Evolutionary conservation across 1,284 basidiomycete species (phyloP), one percentile per base, ranked within the genome.

Genomic region (Sporisorium reilianum): DNA sequence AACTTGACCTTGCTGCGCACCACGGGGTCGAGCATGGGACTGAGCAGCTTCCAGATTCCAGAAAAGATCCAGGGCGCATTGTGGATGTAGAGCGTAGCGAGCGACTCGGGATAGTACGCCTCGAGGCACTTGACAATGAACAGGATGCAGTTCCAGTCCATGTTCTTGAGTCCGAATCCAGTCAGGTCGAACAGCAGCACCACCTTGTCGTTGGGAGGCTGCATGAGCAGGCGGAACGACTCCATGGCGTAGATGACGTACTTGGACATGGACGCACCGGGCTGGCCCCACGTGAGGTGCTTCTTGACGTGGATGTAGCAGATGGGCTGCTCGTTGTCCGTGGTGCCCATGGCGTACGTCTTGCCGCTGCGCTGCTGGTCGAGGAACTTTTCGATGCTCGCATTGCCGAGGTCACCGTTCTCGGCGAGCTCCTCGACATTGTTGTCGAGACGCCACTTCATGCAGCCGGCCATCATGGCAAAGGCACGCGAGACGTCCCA

Each of bases 31-130:
- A 84, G 80, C 78, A 84, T 79, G 36, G 80, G 82, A n/a, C 76
- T 67, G 40, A 84, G 65, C 10, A 80, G 76, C 64, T 81, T 82
- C 82, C 80, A 83, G 69, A 83, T 79, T 25, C 85, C 85, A 32
- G 80, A 77, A 71, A 86, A 86, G 53, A 86, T 83, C 85, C 85
- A 85, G 2, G 85, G 85, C 1, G 85, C 84, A 14, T 83, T 80
- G 77, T 86, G 81, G 45, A 86, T 81, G 59, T 83, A 80, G 38
- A 86, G 79, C 45, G 75, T 80, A 34, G 77, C 81, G 23, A 86
- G 80, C 20, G 84, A 84, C 59, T 86, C 85, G 4, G 85, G 85
- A 62, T 85, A 86, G 75, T 85, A 85, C 5, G 82, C 81, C 59
- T 86, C 82, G 44, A 85, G 67, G 58, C 82, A 83, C 56, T 79